Evolutionary conservation across 2,329 filamentous ascomycete species (phyloP), one percentile per base, ranked within the genome.

Genomic region (Trichoderma pleuroti): DNA sequence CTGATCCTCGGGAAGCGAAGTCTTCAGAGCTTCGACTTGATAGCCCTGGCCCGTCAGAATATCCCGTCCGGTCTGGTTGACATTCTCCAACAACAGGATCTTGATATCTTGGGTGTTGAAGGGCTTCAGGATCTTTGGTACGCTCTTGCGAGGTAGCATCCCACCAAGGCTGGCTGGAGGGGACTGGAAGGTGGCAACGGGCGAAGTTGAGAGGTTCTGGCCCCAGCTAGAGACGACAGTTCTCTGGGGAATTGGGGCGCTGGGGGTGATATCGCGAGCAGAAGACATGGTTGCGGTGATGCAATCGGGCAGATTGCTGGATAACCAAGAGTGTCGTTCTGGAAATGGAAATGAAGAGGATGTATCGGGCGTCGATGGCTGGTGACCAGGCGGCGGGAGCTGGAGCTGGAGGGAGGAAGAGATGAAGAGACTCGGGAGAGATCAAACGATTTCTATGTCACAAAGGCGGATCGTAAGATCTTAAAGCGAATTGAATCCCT

Each of bases 21-120:
- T 91, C 85, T 98, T 99, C 74, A 95, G 84, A 63, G 90, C 88
- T 83, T 99, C 96, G 39, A 99, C 96, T 82, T 99, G 96, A 81
- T 99, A 99, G 71, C 96, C 96, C 82, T 99, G 94, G 70, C 84
- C 86, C 71, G 84, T 88, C 71, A 99, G 86, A 70, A 98, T 94
- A 60, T 97, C 90, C 76, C 90, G 88, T 16, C 96, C 96, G 28
- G 93, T 93, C 82, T 93, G 85, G 81, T 99, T 99, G 78, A 99
- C 93, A 82, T 98, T 99, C 81, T 99, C 96, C 36, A 99, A 85
- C 21, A 99, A 87, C 70, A 99, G 84, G 70, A 99, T 97, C 84
- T 98, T 98, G 83, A 99, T 94, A 79, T 98, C 95, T 78, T 95
- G 90, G 26, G 94, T 96, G 79, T 95, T 91, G 83, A 99, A 99